phyloP scores from a whole-genome alignment of 2,329 filamentous ascomycete species.

The Clonostachys chloroleuca region DNA sequence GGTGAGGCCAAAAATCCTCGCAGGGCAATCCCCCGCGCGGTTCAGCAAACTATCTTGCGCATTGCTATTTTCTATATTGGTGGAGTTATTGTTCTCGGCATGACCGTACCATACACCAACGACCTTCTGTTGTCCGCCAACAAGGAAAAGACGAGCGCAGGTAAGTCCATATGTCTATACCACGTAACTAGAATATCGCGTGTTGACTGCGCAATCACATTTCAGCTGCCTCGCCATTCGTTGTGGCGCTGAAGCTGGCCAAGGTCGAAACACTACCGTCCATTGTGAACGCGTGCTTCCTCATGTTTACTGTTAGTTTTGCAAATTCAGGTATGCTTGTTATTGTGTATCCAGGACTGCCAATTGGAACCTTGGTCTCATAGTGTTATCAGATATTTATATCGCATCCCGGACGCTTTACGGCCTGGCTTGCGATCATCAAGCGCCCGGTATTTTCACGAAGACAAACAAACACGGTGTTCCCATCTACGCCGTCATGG shows the following conservation, averaged over 20 bases:
- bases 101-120: conserved; percentile 28
- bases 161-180: background rate
- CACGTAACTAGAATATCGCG: too few species aligned
- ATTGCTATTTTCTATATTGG: conserved; percentile 29
- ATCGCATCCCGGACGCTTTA: conserved; percentile 43
- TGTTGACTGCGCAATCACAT: too few species aligned
- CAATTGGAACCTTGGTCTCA: too few species aligned
- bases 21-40: conserved; percentile 25
- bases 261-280: conserved; percentile 38
- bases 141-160: conserved; percentile 7
- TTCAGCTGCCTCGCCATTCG: conserved; percentile 35
- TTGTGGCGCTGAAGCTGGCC: conserved; percentile 46
- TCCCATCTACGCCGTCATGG: conserved; percentile 18
- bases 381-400: conserved; percentile 33
- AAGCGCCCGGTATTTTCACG: conserved; percentile 36
- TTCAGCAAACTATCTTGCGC: conserved; percentile 25
- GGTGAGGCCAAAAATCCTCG: conserved; percentile 29
- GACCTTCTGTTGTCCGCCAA: conserved; percentile 38
- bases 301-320: conserved; percentile 56
- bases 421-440: conserved; percentile 32
- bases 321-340: conserved; percentile 35
- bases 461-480: conserved; percentile 19
- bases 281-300: conserved; percentile 54
- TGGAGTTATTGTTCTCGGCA: conserved; percentile 28
- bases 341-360: too few species aligned